Percentiles rank a stretch among this genome's conserved stretches.
Conservation (phyloP, 73 alveolate species). For the Paramecium sonneborni region DNA sequence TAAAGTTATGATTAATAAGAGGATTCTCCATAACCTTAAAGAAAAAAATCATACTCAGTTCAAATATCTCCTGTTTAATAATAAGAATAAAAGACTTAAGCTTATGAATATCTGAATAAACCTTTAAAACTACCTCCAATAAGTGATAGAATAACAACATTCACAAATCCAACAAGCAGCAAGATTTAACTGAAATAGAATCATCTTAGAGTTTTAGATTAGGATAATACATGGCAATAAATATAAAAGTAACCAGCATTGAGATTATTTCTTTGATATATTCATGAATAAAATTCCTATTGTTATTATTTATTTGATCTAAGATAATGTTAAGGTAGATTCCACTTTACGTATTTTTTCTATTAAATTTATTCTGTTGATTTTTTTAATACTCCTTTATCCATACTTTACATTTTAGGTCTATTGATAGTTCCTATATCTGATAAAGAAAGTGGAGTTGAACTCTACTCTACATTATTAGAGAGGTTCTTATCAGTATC, state of each 20-base stretch:
- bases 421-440: neutral
- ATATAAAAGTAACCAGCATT: neutral
- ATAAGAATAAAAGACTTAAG: neutral
- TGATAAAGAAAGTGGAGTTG: neutral
- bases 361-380: neutral
- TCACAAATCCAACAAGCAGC: neutral
- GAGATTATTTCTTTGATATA: constrained; percentile 31
- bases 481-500: neutral
- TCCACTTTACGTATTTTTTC: neutral
- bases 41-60: neutral
- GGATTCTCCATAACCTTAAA: neutral
- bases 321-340: neutral
- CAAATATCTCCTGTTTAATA: neutral
- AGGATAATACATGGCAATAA: neutral
- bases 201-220: neutral
- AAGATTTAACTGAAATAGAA: neutral
- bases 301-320: neutral
- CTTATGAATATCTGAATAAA: neutral
- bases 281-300: constrained; percentile 1
- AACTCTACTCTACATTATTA: neutral
- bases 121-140: neutral
- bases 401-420: neutral
- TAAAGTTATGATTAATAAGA: neutral
- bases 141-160: neutral
- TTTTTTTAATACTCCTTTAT: neutral